A percentile compares a stretch with the other conserved stretches of the same genome.
Evolutionary conservation across 2,329 filamentous ascomycete species (phyloP).

Genomic region (Aspergillus ibericus): DNA sequence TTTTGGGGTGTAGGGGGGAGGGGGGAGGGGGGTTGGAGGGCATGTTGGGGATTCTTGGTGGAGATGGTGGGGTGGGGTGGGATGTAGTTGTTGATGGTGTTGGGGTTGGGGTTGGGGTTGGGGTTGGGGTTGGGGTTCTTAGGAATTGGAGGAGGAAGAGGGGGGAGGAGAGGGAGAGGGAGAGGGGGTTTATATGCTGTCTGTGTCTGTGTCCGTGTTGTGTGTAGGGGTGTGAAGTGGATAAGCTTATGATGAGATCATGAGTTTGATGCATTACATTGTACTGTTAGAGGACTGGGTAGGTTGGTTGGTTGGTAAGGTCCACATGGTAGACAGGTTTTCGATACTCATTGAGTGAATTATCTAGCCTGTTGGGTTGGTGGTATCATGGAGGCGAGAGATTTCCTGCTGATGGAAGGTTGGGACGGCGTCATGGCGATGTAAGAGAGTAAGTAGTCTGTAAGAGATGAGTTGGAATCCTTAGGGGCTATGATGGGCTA

Average conservation of each 20-base stretch:
- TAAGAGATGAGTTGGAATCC: too few species aligned
- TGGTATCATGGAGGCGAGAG: too few species aligned
- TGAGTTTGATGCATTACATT: too few species aligned
- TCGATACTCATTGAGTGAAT: neutral
- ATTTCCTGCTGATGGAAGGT: too few species aligned
- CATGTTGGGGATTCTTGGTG: conserved; percentile 37
- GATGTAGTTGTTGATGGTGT: conserved; percentile 68
- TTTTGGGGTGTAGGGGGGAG: neutral
- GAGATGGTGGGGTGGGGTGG: too few species aligned
- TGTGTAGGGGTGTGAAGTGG: too few species aligned
- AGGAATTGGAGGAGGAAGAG: too few species aligned
- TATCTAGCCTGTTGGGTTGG: too few species aligned
- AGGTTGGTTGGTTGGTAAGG: neutral
- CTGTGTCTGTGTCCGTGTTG: too few species aligned
- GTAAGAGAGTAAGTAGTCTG: neutral
- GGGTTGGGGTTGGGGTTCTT: too few species aligned
- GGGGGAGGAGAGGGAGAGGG: too few species aligned
- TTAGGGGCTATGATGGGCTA: neutral
- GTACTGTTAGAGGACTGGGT: neutral
- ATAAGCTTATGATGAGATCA: neutral
- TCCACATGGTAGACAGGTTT: neutral
- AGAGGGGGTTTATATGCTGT: too few species aligned
- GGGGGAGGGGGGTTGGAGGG: conserved; percentile 53
- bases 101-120: conserved; percentile 26
- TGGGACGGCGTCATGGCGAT: neutral